Evolutionary conservation across 2,329 filamentous ascomycete species (phyloP), one percentile per base, ranked within the genome.

Genomic region (Scedosporium dehoogii): DNA sequence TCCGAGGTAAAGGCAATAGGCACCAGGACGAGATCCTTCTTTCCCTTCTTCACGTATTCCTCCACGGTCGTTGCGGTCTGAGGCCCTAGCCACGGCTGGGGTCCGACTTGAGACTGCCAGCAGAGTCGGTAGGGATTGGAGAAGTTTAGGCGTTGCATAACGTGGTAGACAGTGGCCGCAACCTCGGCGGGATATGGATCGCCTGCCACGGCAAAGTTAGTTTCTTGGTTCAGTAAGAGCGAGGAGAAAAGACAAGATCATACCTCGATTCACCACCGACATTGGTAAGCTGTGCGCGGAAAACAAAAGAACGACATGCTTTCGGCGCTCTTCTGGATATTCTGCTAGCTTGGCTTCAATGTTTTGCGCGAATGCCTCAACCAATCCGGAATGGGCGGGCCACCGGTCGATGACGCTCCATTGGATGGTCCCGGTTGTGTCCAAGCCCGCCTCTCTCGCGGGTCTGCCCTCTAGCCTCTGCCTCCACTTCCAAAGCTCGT

Each of bases 361-460:
- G 72, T 96, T 96, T 70, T 87, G 85, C 2, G 93, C 92, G 74
- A 99, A 93, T 0, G 93, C 91, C 71, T 97, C 90, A 1, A 97
- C 88, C 44, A 99, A 79, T 2, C 94, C 94, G 2, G 86, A 80
- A 72, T 99, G 93, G n/a, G 86, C 87, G 5, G 93, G 94, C 94
- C 94, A 99, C 64, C 94, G 85, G 75, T 99, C 94, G 73, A 99
- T 99, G 61, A 97, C 93, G 74, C 91, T 97, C 94, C 94, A 99
- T 63, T 88, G 83, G 66, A 99, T 96, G 1, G 86, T 80, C 12
- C 92, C 92, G 44, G 84, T 78, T 7, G 55, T 68, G 0, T 78
- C 74, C 27, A 82, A 78, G 7, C 71, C 73, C 38, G 79, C 78
- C 48, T 78, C 78, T 53, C 79, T 77, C 2, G 76, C 81, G 53